Base-by-base conservation (phyloP, 2,329 filamentous ascomycete species). In the Bipolaris zeicola region DNA sequence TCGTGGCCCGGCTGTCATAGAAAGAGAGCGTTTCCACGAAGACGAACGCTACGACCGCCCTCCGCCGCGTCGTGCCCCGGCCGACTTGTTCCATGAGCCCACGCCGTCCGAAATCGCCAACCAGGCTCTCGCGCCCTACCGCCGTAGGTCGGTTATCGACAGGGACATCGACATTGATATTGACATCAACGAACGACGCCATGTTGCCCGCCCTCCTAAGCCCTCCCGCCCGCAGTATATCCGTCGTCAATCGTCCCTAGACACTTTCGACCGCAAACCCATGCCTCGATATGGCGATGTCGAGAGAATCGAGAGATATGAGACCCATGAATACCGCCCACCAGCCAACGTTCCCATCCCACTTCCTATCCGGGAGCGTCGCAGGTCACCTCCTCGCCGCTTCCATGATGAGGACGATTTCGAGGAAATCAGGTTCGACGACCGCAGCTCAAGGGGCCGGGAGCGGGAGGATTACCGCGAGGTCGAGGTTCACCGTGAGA, bases 241-340 rank as follows among this genome's bases (percentile, higher is more conserved):
- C 48, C 86, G 93, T 55, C 86, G 93, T 41, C 92, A 96, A 74
- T 96, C 92, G 13, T 96, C 92, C 50, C 82, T 96, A 37, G 93
- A 96, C 74, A 96, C 90, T 0, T 96, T 92, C 71, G 93, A 97
- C 76, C 87, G 92, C 46, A 87, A 87, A 26, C 89, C 90, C 1
- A 66, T 82, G 52, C 81, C 82, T 31, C 81, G 84, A 42, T 82
- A 83, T 58, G 81, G 80, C 51, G 82, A 88, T 36, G 76, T 82
- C 18, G 85, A 87, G 49, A 77, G 82, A 33, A 51, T 52, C n/a
- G 62, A 64, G 42, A 55, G 60, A 6, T 58, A 61, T n/a, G 54
- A 64, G 33, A 50, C 43, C 10, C 66, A 72, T 42, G 86, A 89
- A 59, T 87, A 87, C 64, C 81, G 83, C n/a, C 81, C 85, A n/a